Evolutionary conservation across 768 basidiomycete species (phyloP).

Genomic region (Exsudoporus frostii): DNA sequence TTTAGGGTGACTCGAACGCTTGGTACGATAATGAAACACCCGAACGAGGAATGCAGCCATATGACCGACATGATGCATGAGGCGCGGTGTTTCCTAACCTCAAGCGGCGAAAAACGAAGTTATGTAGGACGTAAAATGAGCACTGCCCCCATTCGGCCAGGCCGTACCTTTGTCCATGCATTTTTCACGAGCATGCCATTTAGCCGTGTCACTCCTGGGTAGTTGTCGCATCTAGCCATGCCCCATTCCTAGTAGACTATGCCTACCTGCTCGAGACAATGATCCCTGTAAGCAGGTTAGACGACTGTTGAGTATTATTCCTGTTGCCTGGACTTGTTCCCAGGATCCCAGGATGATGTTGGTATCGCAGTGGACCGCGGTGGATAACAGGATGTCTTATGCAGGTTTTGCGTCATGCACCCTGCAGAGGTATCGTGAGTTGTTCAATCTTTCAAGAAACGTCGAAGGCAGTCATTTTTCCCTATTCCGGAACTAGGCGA

Average conservation of each 20-base stretch:
- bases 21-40: neutral
- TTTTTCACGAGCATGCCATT: neutral
- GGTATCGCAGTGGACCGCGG: neutral
- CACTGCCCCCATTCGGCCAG: neutral
- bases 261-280: neutral
- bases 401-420: neutral
- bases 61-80: neutral
- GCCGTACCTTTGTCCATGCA: neutral
- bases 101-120: neutral
- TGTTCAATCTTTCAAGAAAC: neutral
- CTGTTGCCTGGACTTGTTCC: neutral
- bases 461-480: neutral
- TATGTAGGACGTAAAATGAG: slow-evolving; percentile 3
- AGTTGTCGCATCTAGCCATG: neutral
- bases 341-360: too few species aligned
- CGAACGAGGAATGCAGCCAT: neutral
- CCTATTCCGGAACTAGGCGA: neutral
- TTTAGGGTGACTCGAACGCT: neutral
- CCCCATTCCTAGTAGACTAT: too few species aligned
- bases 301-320: neutral
- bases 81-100: neutral
- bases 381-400: neutral
- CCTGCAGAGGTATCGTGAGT: too few species aligned
- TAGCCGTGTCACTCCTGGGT: neutral
- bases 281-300: neutral